Evolutionary conservation across 768 basidiomycete genomes (phyloP).

Genomic region (Rhodotorula sphaerocarpa): DNA sequence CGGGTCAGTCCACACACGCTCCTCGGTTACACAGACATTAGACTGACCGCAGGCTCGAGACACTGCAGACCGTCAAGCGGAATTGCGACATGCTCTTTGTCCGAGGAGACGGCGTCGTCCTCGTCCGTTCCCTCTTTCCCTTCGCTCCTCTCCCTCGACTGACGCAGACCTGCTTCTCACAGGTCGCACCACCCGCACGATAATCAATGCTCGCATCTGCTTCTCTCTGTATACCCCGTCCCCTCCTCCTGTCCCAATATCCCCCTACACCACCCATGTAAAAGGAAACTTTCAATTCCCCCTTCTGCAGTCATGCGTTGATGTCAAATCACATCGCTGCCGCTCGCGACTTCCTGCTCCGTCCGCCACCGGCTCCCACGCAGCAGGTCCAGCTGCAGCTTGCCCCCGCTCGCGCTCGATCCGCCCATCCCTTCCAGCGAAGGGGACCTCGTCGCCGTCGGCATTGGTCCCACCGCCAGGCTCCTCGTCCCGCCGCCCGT

Average conservation of each 20-base stretch:
- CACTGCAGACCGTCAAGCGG: slow-evolving; percentile 69
- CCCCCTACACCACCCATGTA: not conserved
- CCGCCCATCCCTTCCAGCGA: slow-evolving; percentile 8
- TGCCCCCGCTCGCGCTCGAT: slow-evolving; percentile 11
- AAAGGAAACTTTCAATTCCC: not conserved
- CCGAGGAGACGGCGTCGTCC: slow-evolving; percentile 89
- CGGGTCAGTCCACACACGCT: slow-evolving; percentile 46
- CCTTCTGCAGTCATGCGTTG: not conserved
- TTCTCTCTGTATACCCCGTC: not conserved
- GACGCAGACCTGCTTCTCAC: not conserved
- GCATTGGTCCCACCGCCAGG: no score
- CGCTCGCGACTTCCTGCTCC: slow-evolving; percentile 29
- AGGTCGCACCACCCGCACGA: slow-evolving; percentile 33
- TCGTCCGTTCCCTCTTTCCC: slow-evolving; percentile 65
- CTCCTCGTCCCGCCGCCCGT: no score
- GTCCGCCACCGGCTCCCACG: slow-evolving; percentile 25
- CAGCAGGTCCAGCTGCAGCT: slow-evolving; percentile 25
- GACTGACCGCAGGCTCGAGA: not conserved
- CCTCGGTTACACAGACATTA: not conserved
- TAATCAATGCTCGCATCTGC: not conserved
- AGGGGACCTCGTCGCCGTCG: not conserved
- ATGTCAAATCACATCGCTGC: slow-evolving; percentile 25
- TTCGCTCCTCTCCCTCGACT: slow-evolving; percentile 2
- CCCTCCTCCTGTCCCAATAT: not conserved
- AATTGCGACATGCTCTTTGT: slow-evolving; percentile 98